Evolutionary conservation across 2,329 filamentous ascomycete species (phyloP).

Genomic region (Leptographium radiaticola): DNA sequence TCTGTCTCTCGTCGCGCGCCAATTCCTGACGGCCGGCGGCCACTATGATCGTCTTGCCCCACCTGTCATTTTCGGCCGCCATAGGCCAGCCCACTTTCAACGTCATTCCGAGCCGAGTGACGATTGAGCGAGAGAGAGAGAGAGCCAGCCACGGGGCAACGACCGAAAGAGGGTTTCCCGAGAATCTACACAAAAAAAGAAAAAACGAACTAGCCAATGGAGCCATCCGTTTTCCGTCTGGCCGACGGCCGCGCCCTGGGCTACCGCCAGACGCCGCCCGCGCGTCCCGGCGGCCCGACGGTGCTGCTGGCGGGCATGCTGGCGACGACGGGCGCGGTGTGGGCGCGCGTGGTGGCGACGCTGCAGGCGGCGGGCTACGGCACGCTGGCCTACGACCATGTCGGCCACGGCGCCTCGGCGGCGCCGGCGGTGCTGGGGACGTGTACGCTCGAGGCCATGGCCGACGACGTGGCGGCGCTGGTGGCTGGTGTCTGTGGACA

Average conservation of each 20-base stretch:
- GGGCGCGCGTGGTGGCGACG: conserved; percentile 24
- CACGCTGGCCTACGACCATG: conserved; percentile 28
- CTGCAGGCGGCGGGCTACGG: conserved; percentile 24
- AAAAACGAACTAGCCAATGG: background rate
- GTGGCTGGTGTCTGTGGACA: conserved; percentile 15
- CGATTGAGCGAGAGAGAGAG: no score
- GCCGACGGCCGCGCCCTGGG: conserved; percentile 4
- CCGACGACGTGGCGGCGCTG: conserved; percentile 23
- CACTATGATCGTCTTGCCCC: no score
- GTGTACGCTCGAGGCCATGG: conserved; percentile 26
- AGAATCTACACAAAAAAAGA: no score
- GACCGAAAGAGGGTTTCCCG: no score
- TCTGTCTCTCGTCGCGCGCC: no score
- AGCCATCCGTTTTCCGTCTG: background rate
- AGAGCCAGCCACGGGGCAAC: no score
- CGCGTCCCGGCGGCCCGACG: conserved; percentile 12
- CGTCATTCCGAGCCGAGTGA: no score
- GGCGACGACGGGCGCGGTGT: conserved; percentile 21
- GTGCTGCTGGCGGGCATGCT: conserved; percentile 29
- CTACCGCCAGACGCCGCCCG: conserved; percentile 3
- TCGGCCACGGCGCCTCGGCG: conserved; percentile 27
- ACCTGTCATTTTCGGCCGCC: no score
- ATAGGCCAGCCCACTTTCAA: no score
- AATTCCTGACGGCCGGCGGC: no score
- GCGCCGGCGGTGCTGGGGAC: conserved; percentile 19